Conservation (phyloP, 768 basidiomycete genomes). For the Psilocybe sp. region DNA sequence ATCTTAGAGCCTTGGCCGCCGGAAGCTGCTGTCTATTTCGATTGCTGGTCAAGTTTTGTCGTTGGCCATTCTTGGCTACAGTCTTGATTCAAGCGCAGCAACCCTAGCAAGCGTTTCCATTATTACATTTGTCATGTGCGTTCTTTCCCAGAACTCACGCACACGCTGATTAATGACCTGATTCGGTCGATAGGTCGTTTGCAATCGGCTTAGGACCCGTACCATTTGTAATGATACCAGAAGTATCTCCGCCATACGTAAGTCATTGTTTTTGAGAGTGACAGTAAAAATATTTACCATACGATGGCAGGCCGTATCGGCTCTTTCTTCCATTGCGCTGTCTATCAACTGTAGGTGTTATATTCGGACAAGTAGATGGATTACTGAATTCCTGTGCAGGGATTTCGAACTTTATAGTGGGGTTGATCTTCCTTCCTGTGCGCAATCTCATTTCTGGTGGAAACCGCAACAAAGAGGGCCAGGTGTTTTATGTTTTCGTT, state of each 20-base stretch:
- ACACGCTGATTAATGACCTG: neutral
- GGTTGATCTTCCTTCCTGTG: slow-evolving; percentile 81
- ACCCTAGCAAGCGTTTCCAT: slow-evolving; percentile 72
- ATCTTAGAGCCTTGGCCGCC: slow-evolving; percentile 68
- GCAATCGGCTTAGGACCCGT: slow-evolving; percentile 89
- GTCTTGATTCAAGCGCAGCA: slow-evolving; percentile 59
- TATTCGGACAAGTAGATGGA: neutral
- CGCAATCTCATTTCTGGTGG: slow-evolving; percentile 70
- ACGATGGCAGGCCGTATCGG: slow-evolving; percentile 64
- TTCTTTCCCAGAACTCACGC: slow-evolving; percentile 4
- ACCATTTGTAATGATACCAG: slow-evolving; percentile 90
- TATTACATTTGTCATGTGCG: slow-evolving; percentile 77
- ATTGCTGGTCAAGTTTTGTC: slow-evolving; percentile 64
- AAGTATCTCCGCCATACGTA: slow-evolving; percentile 80
- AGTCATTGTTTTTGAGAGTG: slow-evolving; percentile 21
- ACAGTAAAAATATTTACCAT: slow-evolving; percentile 3
- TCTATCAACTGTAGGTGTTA: slow-evolving; percentile 62
- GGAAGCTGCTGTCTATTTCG: slow-evolving; percentile 64
- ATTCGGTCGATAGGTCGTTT: slow-evolving; percentile 69
- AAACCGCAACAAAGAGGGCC: slow-evolving; percentile 65
- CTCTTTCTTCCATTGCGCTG: slow-evolving; percentile 71
- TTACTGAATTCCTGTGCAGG: slow-evolving; percentile 42
- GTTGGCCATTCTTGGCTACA: slow-evolving; percentile 64
- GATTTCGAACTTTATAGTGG: slow-evolving; percentile 83
- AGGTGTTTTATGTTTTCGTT: slow-evolving; percentile 87